phyloP scores from a whole-genome alignment of 441 rosid species.

The Populus trichocarpa region DNA sequence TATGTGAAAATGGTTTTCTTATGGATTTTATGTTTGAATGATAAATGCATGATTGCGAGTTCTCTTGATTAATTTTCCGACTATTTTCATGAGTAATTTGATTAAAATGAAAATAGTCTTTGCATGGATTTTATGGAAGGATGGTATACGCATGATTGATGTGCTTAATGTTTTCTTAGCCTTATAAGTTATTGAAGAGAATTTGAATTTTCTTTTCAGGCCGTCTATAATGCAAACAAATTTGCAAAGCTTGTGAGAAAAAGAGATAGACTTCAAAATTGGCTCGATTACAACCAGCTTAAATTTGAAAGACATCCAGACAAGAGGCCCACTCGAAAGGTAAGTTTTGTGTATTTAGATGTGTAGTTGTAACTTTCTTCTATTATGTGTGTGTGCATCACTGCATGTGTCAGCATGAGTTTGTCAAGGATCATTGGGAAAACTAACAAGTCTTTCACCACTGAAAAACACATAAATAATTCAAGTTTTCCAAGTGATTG shows the following conservation, averaged over 20 bases:
- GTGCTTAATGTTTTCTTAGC: conserved; percentile 1
- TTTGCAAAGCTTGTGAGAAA: conserved; percentile 66
- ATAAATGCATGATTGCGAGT: neutral
- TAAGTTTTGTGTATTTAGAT: conserved; percentile 22
- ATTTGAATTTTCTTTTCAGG: conserved; percentile 40
- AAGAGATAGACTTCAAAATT: conserved; percentile 75
- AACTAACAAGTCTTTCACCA: neutral
- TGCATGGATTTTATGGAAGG: neutral
- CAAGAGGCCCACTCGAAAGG: conserved; percentile 78
- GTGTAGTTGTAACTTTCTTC: neutral
- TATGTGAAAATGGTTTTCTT: neutral
- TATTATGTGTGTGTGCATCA: neutral
- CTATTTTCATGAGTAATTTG: neutral
- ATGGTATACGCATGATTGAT: neutral
- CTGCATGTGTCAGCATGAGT: neutral
- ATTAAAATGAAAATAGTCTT: neutral
- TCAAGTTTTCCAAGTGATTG: neutral
- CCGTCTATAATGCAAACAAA: conserved; percentile 80
- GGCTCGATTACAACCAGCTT: conserved; percentile 86
- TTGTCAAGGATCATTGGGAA: neutral
- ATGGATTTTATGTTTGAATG: neutral
- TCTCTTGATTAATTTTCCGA: neutral
- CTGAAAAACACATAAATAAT: neutral
- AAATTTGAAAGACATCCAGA: conserved; percentile 80
- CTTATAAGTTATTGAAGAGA: conserved; percentile 8